Percentiles rank a stretch among this genome's conserved stretches.
These are phyloP conservation scores for Pichia sorboxylosa DNA, from an alignment of 1,139 yeast species.

Conservation along the genomic window DNA sequence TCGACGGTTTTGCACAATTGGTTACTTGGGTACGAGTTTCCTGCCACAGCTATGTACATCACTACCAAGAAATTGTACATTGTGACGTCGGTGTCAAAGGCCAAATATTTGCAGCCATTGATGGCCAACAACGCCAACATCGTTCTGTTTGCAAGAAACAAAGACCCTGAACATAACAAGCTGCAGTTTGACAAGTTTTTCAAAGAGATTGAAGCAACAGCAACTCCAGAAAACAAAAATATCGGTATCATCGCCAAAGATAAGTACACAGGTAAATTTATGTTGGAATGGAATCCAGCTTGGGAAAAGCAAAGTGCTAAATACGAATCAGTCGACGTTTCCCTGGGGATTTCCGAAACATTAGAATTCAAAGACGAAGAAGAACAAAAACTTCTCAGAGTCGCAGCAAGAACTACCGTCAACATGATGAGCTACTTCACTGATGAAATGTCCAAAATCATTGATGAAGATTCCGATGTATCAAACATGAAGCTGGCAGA, in stretches of 20 bases:
- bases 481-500: conserved; percentile 68
- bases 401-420: conserved; percentile 70
- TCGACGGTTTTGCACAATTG: conserved; percentile 83
- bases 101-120: conserved; percentile 59
- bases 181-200: conserved; percentile 52
- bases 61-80: conserved; percentile 51
- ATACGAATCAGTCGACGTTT: conserved; percentile 44
- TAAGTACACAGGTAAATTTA: conserved; percentile 68
- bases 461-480: conserved; percentile 76
- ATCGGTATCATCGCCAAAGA: conserved; percentile 62
- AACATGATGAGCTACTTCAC: conserved; percentile 77
- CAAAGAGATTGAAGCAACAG: conserved; percentile 28
- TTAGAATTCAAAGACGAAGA: conserved; percentile 74
- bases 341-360: conserved; percentile 41
- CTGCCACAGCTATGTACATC: conserved; percentile 70
- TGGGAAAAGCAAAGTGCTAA: conserved; percentile 31
- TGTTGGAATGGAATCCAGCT: conserved; percentile 63
- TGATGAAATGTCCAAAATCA: conserved; percentile 77
- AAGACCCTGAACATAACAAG: conserved; percentile 68
- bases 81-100: conserved; percentile 79
- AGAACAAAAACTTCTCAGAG: conserved; percentile 53
- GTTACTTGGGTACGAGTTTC: conserved; percentile 91
- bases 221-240: conserved; percentile 32
- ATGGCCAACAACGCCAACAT: conserved; percentile 29
- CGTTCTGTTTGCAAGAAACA: conserved; percentile 66